phyloP scores from a whole-genome alignment of 2,329 filamentous ascomycete genomes.

The Ophiocordyceps sinensis region DNA sequence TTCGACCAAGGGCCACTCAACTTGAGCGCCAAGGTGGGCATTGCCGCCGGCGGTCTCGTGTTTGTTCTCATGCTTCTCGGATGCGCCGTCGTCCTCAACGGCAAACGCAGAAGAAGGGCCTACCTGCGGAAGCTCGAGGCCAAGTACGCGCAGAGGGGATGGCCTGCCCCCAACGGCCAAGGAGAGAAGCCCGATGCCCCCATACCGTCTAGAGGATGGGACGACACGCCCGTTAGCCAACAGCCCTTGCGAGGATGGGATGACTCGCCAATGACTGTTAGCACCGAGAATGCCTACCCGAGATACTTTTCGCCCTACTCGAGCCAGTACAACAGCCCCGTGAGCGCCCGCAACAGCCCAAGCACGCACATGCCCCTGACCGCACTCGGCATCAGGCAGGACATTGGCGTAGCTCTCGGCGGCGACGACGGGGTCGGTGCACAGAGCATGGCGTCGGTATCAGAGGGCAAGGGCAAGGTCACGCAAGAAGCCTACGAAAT shows the following conservation, averaged over 20 bases:
- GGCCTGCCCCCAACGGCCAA: constrained; percentile 20
- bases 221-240: not conserved
- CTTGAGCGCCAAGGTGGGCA: constrained; percentile 42
- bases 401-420: constrained; percentile 7
- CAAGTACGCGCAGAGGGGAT: constrained; percentile 22
- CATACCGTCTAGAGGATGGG: constrained; percentile 26
- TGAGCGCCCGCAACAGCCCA: constrained; percentile 26
- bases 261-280: constrained; percentile 33
- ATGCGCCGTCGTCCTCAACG: constrained; percentile 39
- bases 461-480: constrained; percentile 27
- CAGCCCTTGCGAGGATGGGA: constrained; percentile 30
- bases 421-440: not conserved
- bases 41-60: constrained; percentile 36
- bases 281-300: constrained; percentile 23
- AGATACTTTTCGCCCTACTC: constrained; percentile 45
- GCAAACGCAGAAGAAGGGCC: constrained; percentile 37
- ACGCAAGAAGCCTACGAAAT: constrained; percentile 32
- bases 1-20: constrained; percentile 29
- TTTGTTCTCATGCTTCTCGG: constrained; percentile 33
- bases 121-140: constrained; percentile 33
- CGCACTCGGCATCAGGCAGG: not conserved
- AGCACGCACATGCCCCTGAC: constrained; percentile 8
- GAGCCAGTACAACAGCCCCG: constrained; percentile 44
- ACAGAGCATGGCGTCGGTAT: constrained; percentile 1
- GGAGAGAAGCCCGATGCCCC: constrained; percentile 24